Conservation (phyloP, 495 filamentous ascomycete genomes). For the Jackrogersella multiformis region DNA sequence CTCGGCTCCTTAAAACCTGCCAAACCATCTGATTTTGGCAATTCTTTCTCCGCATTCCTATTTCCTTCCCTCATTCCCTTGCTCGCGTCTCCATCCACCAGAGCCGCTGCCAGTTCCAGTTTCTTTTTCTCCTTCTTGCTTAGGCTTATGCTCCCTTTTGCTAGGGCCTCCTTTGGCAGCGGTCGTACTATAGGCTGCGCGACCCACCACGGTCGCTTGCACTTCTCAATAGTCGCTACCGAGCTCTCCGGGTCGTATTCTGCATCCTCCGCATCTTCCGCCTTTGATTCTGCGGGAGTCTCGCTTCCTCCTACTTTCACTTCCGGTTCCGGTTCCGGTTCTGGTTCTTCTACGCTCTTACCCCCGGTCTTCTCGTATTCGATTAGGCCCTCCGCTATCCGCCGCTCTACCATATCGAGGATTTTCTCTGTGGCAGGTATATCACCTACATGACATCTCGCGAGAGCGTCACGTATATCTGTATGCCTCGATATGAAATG, state of each 20-base stretch:
- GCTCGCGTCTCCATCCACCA: background rate
- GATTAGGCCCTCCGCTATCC: slow-evolving; percentile 73
- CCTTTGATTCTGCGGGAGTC: slow-evolving; percentile 37
- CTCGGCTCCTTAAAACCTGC: slow-evolving; percentile 44
- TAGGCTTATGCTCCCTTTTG: slow-evolving; percentile 76
- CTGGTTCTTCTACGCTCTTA: slow-evolving; percentile 62
- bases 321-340: no score
- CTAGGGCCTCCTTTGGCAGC: slow-evolving; percentile 85
- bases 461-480: slow-evolving; percentile 83
- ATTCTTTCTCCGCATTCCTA: slow-evolving; percentile 40
- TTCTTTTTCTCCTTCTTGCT: slow-evolving; percentile 63
- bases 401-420: slow-evolving; percentile 65
- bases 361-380: slow-evolving; percentile 70
- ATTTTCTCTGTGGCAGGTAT: slow-evolving; percentile 76
- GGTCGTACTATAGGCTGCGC: slow-evolving; percentile 92
- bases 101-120: slow-evolving; percentile 36
- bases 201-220: slow-evolving; percentile 87
- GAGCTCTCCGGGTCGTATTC: slow-evolving; percentile 63
- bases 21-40: slow-evolving; percentile 40
- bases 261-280: slow-evolving; percentile 34
- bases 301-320: slow-evolving; percentile 42
- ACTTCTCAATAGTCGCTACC: slow-evolving; percentile 71
- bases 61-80: background rate
- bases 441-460: slow-evolving; percentile 69
- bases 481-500: slow-evolving; percentile 79